Evolutionary conservation across 805 yeast genomes (phyloP), one percentile per base, ranked within the genome.

Genomic region (Wickerhamomyces alni): DNA sequence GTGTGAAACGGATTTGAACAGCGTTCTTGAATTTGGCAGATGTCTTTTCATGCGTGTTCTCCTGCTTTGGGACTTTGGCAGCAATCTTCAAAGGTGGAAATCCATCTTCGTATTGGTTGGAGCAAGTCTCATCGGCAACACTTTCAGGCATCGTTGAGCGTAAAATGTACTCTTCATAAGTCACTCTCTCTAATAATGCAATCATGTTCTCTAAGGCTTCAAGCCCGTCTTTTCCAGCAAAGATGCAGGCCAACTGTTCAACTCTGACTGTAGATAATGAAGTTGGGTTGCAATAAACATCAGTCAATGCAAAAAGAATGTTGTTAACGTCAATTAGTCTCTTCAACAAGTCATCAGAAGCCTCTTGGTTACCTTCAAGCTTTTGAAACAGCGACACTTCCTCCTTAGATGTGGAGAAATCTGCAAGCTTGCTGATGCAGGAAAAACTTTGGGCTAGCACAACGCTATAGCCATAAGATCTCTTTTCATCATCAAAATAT

Each of bases 21-120:
- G 82, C 62, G 50, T 83, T 84, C 46, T 82, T 82, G 59, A 66
- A 77, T 47, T 77, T 79, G 1, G 83, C 74, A 30, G 77, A 67
- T 0, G 75, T 72, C 30, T 69, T 70, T 27, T 69, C 70, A 41
- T 66, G 58, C 40, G 63, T 54, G 35, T 56, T 43, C 19, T 54
- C 52, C 29, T 65, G 48, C 35, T 62, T 52, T 5, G 54, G 77
- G 19, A 71, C 69, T 2, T 63, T 64, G 0, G 69, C 58, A 41
- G 66, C 67, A 8, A 77, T 63, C 33, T 70, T 55, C 13, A 66
- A 39, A 8, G 71, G 70, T 2, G 71, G 70, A 51, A 62, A 38
- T 0, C 55, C 54, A 39, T 54, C 65, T n/a, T 58, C 55, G 19
- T 49, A 52, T 30, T 54, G 54, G 16, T 39, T 41, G 21, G 65